Evolutionary conservation across 495 filamentous ascomycete species (phyloP), one percentile per base, ranked within the genome.

Genomic region (Neurospora discreta): DNA sequence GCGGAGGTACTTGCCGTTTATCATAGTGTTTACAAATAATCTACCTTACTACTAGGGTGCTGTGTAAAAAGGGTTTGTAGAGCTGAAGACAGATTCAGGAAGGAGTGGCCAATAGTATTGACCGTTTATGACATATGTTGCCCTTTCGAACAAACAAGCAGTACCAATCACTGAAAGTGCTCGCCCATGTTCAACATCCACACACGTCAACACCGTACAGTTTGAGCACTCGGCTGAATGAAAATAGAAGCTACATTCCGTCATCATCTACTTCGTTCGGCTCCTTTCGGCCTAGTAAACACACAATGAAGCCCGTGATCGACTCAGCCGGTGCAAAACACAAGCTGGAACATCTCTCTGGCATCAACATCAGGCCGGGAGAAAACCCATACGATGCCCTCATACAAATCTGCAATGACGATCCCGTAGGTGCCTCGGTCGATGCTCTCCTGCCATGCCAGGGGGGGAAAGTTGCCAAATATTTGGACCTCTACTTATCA

Each of bases 381-480:
- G 81, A 84, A 68, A 97, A 94, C 74, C 94, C 92, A 1, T 97
- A 95, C 77, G 85, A 94, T 76, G 86, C 89, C 15, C 81, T 97
- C 43, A 89, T 98, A 70, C 77, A 86, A 38, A 83, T 85, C 13
- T 90, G 86, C 75, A 74, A 87, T 20, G 81, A 89, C 71, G 79
- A 89, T 73, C 82, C 88, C 74, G 91, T 92, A 84, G 78, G 83
- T 65, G 26, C 26, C 52, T 18, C 26, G 52, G 30, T 80, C 23
- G 52, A 39, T 73, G 70, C 43, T 69, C 11, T 20, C 58, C n/a
- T 69, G 60, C 26, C 38, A 70, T 43, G 20, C n/a, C 18, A 36
- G 33, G 23, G 46, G 46, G 11, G 11, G 10, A 52, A 58, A 65
- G 13, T 65, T 65, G 52, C 13, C 23, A 26, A 33, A 26, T 33